Evolutionary conservation across 345 rosid species (phyloP).

Genomic region (Eucalyptus lansdowneana): DNA sequence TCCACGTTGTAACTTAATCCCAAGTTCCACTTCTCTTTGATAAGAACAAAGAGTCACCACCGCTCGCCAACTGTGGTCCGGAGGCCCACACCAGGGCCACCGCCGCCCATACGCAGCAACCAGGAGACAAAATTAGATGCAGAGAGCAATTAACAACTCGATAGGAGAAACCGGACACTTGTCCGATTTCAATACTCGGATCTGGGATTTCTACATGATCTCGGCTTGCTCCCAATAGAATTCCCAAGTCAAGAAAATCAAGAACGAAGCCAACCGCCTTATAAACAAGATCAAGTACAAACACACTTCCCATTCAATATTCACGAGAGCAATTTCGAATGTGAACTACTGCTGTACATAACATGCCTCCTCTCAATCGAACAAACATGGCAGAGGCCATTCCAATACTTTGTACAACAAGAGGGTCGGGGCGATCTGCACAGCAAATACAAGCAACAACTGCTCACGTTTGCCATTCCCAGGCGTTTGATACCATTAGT

Average conservation of each 20-base stretch:
- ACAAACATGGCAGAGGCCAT: neutral
- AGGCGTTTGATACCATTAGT: neutral
- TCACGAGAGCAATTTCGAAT: neutral
- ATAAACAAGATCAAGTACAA: neutral
- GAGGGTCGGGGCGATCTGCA: neutral
- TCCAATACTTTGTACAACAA: neutral
- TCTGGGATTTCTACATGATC: neutral
- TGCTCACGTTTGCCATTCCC: neutral
- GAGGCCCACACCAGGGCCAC: neutral
- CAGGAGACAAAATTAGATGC: neutral
- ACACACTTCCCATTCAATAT: neutral
- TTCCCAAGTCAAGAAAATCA: neutral
- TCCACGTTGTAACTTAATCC: neutral
- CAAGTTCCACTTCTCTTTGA: neutral
- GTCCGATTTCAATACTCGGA: neutral
- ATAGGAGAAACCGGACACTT: neutral
- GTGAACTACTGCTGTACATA: neutral
- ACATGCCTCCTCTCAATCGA: neutral
- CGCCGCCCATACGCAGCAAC: neutral
- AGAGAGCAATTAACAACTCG: neutral
- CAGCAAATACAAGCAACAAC: neutral
- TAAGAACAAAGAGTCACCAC: neutral
- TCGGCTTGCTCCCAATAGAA: neutral
- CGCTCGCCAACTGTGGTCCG: neutral
- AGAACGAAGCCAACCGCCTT: neutral